Percentiles rank a stretch among this genome's conserved stretches.
These are phyloP conservation scores for Moricandia arvensis DNA, from an alignment of 345 rosid genomes.

Conservation along the genomic window DNA sequence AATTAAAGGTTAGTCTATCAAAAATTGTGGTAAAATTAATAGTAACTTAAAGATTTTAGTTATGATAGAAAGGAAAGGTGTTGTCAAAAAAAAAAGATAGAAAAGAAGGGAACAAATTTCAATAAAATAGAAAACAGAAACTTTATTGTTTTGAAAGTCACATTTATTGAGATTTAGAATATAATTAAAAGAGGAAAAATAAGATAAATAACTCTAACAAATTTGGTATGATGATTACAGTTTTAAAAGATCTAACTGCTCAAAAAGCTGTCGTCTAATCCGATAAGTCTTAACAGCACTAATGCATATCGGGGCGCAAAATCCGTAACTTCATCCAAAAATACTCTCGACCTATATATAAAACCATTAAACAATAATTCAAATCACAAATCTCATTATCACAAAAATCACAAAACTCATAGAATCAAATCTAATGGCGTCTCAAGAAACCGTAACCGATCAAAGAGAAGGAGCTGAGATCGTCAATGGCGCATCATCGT, in stretches of 20 bases:
- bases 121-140: background rate
- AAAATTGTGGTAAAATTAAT: too few relatives aligned
- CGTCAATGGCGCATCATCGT: slow-evolving; percentile 41
- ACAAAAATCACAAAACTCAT: background rate
- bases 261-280: background rate
- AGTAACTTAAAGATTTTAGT: too few relatives aligned
- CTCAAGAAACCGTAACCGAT: slow-evolving; percentile 23
- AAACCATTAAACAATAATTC: background rate
- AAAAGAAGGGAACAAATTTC: too few relatives aligned
- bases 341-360: slow-evolving; percentile 4
- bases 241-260: background rate
- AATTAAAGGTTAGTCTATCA: background rate
- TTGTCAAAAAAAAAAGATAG: too few relatives aligned
- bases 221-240: background rate
- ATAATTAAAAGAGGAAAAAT: background rate
- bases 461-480: slow-evolving; percentile 54
- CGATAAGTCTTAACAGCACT: background rate
- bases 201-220: background rate
- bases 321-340: background rate
- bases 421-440: slow-evolving; percentile 29
- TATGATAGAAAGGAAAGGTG: too few relatives aligned
- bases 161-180: background rate
- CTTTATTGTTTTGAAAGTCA: background rate
- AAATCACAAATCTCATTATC: background rate
- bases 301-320: background rate